Evolutionary conservation across 176 grass and related monocot genomes (phyloP).

Genomic region (Thalia dealbata): DNA sequence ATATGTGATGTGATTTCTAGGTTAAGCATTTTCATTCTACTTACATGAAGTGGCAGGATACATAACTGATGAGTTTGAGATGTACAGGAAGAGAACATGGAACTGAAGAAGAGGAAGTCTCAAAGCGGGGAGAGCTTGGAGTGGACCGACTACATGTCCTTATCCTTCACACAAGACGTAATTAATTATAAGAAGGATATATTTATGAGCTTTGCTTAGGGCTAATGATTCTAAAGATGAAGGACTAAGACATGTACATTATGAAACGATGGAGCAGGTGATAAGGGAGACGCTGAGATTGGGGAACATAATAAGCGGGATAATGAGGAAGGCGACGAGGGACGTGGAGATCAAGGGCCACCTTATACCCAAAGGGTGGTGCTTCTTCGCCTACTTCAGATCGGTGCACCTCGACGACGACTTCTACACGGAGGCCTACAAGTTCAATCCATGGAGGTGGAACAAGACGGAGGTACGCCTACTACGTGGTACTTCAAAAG

Average conservation of each 20-base stretch:
- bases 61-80: too few relatives aligned
- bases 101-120: conserved; percentile 49
- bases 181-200: too few relatives aligned
- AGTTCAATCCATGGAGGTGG: conserved; percentile 99
- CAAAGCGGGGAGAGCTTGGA: conserved; percentile 42
- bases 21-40: too few relatives aligned
- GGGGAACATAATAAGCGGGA: conserved; percentile 88
- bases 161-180: conserved; percentile 94
- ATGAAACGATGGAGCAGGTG: too few relatives aligned
- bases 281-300: conserved; percentile 70
- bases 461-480: too few relatives aligned
- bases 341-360: conserved; percentile 86
- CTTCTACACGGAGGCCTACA: conserved; percentile 60
- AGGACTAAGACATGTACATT: too few relatives aligned
- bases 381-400: conserved; percentile 80
- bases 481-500: too few relatives aligned
- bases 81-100: conserved; percentile 78
- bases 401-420: conserved; percentile 76
- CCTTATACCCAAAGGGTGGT: conserved; percentile 90
- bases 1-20: too few relatives aligned
- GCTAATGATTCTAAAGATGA: too few relatives aligned
- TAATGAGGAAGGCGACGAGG: conserved; percentile 83
- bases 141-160: conserved; percentile 86
- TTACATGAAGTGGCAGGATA: too few relatives aligned
- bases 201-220: too few relatives aligned